Percentiles rank a stretch among this genome's conserved stretches.
Evolutionary conservation across 2,329 filamentous ascomycete genomes (phyloP).

Genomic region (Talaromyces sp.): DNA sequence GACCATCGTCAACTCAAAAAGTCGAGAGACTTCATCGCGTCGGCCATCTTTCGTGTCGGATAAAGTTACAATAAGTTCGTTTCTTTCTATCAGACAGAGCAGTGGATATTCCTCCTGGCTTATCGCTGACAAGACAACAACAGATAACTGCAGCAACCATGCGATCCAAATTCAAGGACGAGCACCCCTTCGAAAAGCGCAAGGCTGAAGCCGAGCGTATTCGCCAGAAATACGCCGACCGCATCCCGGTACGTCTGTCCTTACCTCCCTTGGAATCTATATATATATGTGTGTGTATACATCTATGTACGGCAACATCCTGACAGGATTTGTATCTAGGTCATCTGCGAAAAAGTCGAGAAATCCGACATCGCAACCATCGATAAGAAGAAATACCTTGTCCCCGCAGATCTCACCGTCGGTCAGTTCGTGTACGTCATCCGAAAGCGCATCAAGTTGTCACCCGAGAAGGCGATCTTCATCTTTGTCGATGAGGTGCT

Average conservation of each 20-base stretch:
- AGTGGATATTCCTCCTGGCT: not conserved
- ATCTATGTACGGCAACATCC: too few relatives aligned
- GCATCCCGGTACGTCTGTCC: constrained; percentile 76
- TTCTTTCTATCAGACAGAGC: not conserved
- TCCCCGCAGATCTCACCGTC: constrained; percentile 94
- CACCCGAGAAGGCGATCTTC: constrained; percentile 99
- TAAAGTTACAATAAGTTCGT: not conserved
- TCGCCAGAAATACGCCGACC: constrained; percentile 96
- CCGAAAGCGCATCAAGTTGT: constrained; percentile 99
- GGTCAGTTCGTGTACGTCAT: constrained; percentile 99
- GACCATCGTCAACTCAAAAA: not conserved
- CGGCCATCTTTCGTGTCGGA: too few relatives aligned
- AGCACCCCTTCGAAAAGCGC: constrained; percentile 99
- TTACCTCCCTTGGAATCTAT: not conserved
- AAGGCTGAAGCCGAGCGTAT: constrained; percentile 99
- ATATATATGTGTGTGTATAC: too few relatives aligned
- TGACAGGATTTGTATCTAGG: constrained; percentile 48
- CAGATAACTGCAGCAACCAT: constrained; percentile 51
- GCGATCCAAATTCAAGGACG: constrained; percentile 99
- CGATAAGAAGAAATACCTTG: constrained; percentile 99
- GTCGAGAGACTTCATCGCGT: not conserved
- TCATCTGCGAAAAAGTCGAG: constrained; percentile 99
- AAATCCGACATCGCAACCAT: constrained; percentile 99
- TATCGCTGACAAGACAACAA: too few relatives aligned
- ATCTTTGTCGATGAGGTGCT: constrained; percentile 99